Evolutionary conservation across 2,329 filamentous ascomycete species (phyloP).

Genomic region (Coleophoma cylindrospora): DNA sequence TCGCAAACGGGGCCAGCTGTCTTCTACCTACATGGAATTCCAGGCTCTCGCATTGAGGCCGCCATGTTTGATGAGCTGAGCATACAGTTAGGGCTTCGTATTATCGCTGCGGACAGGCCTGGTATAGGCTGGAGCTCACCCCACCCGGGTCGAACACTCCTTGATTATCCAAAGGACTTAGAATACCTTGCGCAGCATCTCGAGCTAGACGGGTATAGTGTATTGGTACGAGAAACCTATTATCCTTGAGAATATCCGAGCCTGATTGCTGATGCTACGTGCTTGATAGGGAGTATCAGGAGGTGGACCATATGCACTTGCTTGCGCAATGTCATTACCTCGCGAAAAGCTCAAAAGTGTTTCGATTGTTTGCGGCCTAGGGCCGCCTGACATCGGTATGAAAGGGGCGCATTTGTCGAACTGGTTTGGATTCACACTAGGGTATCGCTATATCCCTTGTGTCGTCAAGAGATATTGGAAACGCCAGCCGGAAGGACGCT

Average conservation of each 20-base stretch:
- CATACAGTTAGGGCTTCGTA: constrained; percentile 20
- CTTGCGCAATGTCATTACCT: constrained; percentile 34
- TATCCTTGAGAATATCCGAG: not conserved
- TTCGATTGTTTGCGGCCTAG: constrained; percentile 21
- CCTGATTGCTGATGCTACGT: not conserved
- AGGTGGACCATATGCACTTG: constrained; percentile 41
- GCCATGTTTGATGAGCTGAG: constrained; percentile 22
- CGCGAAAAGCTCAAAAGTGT: constrained; percentile 4
- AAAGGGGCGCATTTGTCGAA: constrained; percentile 8
- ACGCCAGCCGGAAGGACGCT: constrained; percentile 17
- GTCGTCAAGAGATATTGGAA: constrained; percentile 22
- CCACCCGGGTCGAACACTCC: constrained; percentile 18
- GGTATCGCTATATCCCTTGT: constrained; percentile 17
- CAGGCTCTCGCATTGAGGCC: constrained; percentile 34
- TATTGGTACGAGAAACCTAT: not conserved
- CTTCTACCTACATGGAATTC: constrained; percentile 37
- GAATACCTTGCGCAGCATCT: constrained; percentile 33
- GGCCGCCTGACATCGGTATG: constrained; percentile 30
- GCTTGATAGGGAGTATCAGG: constrained; percentile 34
- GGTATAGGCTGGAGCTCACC: constrained; percentile 35
- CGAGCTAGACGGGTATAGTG: constrained; percentile 19
- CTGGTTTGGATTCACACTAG: constrained; percentile 25
- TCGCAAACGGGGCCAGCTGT: constrained; percentile 9
- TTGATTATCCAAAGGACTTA: constrained; percentile 37
- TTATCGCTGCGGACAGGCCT: constrained; percentile 36